Percentiles rank a stretch among this genome's conserved stretches.
Conservation (phyloP, 371 early-diverging fungal genomes). For the Lichtheimia hyalospora region DNA sequence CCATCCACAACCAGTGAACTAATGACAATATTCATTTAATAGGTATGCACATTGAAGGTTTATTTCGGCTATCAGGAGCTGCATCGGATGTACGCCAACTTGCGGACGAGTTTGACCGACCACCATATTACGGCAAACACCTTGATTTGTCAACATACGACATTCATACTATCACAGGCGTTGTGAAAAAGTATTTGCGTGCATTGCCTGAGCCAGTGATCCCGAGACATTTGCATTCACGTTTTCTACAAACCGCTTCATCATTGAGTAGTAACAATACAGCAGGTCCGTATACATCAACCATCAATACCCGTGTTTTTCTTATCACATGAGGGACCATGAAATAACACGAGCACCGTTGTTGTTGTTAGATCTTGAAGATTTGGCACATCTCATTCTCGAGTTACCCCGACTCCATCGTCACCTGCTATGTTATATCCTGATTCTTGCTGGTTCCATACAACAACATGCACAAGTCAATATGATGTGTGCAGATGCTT, state of each 20-base stretch:
- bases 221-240: constrained; percentile 33
- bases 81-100: constrained; percentile 35
- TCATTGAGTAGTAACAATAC: neutral
- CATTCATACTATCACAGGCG: constrained; percentile 44
- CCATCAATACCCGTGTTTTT: no score
- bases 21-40: neutral
- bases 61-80: constrained; percentile 51
- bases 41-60: constrained; percentile 42
- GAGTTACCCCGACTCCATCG: constrained; percentile 34
- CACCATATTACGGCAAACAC: constrained; percentile 17
- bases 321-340: neutral
- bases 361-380: neutral
- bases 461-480: constrained; percentile 27
- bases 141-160: constrained; percentile 34
- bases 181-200: constrained; percentile 46
- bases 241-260: constrained; percentile 14
- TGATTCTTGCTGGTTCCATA: constrained; percentile 24
- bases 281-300: no score
- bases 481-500: constrained; percentile 44
- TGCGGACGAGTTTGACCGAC: constrained; percentile 19
- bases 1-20: neutral
- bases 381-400: constrained; percentile 20
- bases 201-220: constrained; percentile 44
- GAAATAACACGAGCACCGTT: neutral
- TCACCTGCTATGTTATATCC: constrained; percentile 35